A percentile compares a stretch with the other conserved stretches of the same genome.
phyloP scores from a whole-genome alignment of 306 rosid species.

The Delonix regia region DNA sequence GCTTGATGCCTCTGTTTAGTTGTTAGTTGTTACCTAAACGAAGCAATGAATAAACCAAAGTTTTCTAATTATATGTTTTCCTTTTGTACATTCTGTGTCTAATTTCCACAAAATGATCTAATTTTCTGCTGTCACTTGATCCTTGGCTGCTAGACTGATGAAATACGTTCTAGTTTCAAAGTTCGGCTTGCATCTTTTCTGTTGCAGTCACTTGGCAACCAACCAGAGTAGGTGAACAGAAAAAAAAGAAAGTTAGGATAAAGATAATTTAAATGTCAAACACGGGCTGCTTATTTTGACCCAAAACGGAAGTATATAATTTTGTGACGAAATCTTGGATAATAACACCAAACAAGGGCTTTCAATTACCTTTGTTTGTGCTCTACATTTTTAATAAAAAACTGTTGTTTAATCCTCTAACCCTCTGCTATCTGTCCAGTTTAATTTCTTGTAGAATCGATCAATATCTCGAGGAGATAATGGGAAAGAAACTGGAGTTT shows the following conservation, averaged over 20 bases:
- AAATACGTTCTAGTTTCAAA: constrained; percentile 37
- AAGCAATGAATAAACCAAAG: neutral
- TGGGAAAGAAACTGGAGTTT: constrained; percentile 45
- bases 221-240: constrained; percentile 48
- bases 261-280: constrained; percentile 46
- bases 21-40: constrained; percentile 6
- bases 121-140: constrained; percentile 11
- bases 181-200: constrained; percentile 41
- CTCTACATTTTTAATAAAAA: constrained; percentile 20
- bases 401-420: constrained; percentile 17
- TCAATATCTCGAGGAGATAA: constrained; percentile 40
- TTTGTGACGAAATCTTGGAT: constrained; percentile 29
- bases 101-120: constrained; percentile 6
- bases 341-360: constrained; percentile 8
- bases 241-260: constrained; percentile 29
- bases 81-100: neutral
- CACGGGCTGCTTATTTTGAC: constrained; percentile 57
- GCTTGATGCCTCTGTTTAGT: neutral
- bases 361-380: constrained; percentile 20
- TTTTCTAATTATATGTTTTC: constrained; percentile 11
- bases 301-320: constrained; percentile 27
- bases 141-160: constrained; percentile 21
- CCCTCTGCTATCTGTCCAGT: constrained; percentile 29
- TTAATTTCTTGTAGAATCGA: constrained; percentile 35
- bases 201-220: constrained; percentile 31